Percentiles rank a stretch among this genome's conserved stretches.
phyloP scores from a whole-genome alignment of 2,329 filamentous ascomycete genomes.

The Chrysoporthe austroafricana region DNA sequence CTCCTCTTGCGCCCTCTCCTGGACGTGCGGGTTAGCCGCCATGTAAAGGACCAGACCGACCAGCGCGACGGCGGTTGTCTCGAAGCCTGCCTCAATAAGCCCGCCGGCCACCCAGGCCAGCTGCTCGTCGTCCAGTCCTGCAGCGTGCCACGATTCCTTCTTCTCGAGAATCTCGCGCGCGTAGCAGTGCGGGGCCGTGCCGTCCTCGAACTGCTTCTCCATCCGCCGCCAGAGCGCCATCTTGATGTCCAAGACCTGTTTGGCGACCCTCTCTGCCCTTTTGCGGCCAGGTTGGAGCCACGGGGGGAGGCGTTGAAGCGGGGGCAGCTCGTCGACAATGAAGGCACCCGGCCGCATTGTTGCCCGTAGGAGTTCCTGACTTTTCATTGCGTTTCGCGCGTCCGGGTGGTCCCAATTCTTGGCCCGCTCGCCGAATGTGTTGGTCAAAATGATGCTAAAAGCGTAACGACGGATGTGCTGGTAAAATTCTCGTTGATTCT shows the following conservation, averaged over 20 bases:
- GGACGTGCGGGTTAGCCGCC: constrained; percentile 32
- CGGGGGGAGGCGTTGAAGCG: constrained; percentile 31
- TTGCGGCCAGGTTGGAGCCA: constrained; percentile 34
- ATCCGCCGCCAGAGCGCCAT: not conserved
- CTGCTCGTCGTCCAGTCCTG: constrained; percentile 34
- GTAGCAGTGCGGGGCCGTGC: not conserved
- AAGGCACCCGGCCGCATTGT: constrained; percentile 34
- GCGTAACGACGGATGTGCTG: constrained; percentile 37
- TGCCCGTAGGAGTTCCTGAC: constrained; percentile 29
- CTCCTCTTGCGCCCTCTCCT: constrained; percentile 47
- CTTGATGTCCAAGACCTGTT: not conserved
- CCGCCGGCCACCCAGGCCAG: constrained; percentile 35
- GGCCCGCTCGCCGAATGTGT: constrained; percentile 34
- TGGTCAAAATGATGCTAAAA: constrained; percentile 37
- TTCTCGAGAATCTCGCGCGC: not conserved
- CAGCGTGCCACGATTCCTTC: constrained; percentile 27
- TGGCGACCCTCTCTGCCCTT: constrained; percentile 17
- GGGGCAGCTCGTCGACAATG: constrained; percentile 35
- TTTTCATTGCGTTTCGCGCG: constrained; percentile 3
- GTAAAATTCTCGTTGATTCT: constrained; percentile 34
- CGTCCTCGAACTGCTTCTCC: not conserved
- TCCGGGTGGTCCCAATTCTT: constrained; percentile 32
- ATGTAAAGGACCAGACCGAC: constrained; percentile 35
- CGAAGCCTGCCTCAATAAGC: constrained; percentile 43
- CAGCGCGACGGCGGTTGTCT: constrained; percentile 43